Evolutionary conservation across 2,329 filamentous ascomycete species (phyloP).

Genomic region (Aspergillus pseudoviridinutans): DNA sequence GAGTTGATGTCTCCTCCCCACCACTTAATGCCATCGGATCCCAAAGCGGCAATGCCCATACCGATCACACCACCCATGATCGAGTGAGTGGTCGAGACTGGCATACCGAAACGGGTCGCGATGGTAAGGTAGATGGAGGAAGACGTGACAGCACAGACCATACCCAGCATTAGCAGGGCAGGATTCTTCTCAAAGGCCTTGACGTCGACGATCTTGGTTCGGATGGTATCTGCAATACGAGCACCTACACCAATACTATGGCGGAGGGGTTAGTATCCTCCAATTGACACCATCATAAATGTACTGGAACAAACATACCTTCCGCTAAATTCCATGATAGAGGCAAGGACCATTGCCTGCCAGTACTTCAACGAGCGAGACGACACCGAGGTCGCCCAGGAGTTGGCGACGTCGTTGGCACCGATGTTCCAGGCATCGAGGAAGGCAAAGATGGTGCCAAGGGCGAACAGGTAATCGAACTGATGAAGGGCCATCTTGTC

Average conservation of each 20-base stretch:
- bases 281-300: no score
- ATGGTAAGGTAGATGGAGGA: conserved; percentile 15
- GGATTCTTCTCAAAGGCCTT: conserved; percentile 6
- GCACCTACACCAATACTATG: conserved; percentile 15
- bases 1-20: conserved; percentile 19
- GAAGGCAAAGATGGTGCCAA: conserved; percentile 19
- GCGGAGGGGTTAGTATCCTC: neutral
- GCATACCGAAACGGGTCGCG: conserved; percentile 14
- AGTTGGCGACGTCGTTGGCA: conserved; percentile 20
- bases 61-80: conserved; percentile 18
- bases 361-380: conserved; percentile 16
- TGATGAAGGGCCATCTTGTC: conserved; percentile 13
- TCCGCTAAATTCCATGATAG: conserved; percentile 16
- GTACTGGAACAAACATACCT: conserved; percentile 2
- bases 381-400: conserved; percentile 17
- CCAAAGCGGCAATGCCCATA: conserved; percentile 15
- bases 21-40: conserved; percentile 10
- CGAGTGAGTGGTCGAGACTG: conserved; percentile 17
- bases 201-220: conserved; percentile 15
- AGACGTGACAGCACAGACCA: conserved; percentile 12
- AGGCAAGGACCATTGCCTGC: conserved; percentile 16
- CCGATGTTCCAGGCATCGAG: conserved; percentile 19
- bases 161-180: conserved; percentile 16
- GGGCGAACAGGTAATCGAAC: conserved; percentile 16
- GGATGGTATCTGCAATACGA: conserved; percentile 15